Percentiles rank a stretch among this genome's conserved stretches.
These are phyloP conservation scores for Auricularia sp. DNA, from an alignment of 768 basidiomycete genomes.

Conservation along the genomic window DNA sequence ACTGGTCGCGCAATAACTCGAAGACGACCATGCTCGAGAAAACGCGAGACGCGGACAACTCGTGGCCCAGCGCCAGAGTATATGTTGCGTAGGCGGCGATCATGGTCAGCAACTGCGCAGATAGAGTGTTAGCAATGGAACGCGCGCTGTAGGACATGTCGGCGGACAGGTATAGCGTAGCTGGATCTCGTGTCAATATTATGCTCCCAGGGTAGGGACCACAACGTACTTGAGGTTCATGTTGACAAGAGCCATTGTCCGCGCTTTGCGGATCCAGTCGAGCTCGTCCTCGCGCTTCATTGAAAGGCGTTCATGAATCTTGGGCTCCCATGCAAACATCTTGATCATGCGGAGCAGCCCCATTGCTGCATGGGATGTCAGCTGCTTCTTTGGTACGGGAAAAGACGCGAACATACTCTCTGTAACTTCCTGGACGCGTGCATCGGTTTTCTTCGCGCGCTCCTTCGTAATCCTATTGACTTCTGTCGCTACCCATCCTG, in stretches of 20 bases:
- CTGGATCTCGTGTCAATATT: background rate
- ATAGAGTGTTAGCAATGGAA: too few relatives aligned
- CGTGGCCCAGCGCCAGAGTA: constrained; percentile 28
- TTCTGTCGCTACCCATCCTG: constrained; percentile 42
- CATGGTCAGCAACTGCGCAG: background rate
- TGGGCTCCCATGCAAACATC: constrained; percentile 44
- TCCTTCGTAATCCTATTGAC: constrained; percentile 38
- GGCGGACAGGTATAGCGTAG: background rate
- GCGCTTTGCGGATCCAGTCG: constrained; percentile 38
- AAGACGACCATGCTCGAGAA: constrained; percentile 31
- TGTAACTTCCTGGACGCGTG: constrained; percentile 48
- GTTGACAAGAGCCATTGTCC: constrained; percentile 39
- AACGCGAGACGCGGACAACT: constrained; percentile 19
- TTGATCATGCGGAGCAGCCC: constrained; percentile 59
- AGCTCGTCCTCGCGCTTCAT: constrained; percentile 56
- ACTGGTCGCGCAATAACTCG: constrained; percentile 44
- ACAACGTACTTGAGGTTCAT: constrained; percentile 31
- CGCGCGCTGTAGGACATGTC: too few relatives aligned
- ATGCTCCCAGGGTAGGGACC: background rate
- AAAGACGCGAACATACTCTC: constrained; percentile 34
- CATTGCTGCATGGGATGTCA: constrained; percentile 26
- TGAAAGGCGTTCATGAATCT: constrained; percentile 40
- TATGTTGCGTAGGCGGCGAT: constrained; percentile 1
- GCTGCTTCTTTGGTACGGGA: background rate
- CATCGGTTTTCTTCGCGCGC: constrained; percentile 45